phyloP scores from a whole-genome alignment of 768 basidiomycete genomes.

The Lactarius hatsudake region DNA sequence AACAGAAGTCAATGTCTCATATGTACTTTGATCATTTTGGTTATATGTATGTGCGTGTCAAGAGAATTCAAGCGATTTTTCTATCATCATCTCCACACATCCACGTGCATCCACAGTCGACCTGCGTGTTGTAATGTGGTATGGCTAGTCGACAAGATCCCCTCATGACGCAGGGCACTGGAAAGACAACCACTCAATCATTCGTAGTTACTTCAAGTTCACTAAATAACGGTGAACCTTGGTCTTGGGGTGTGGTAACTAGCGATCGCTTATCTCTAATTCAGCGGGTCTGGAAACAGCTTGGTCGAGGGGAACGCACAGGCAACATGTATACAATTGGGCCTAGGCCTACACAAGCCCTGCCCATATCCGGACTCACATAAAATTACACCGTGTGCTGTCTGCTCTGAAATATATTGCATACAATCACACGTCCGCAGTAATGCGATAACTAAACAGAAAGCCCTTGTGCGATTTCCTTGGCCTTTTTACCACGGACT shows the following conservation, averaged over 20 bases:
- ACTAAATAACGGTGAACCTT: background rate
- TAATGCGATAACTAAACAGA: background rate
- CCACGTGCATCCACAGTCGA: too few relatives aligned
- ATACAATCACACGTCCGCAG: conserved; percentile 3
- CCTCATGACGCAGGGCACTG: background rate
- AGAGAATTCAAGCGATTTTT: background rate
- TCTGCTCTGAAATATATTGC: background rate
- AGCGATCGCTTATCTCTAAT: background rate
- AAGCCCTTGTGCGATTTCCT: conserved; percentile 1
- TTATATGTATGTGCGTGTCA: background rate
- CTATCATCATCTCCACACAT: background rate
- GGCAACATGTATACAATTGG: background rate
- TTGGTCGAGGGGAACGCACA: background rate
- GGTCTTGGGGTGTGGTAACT: background rate
- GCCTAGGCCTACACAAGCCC: background rate
- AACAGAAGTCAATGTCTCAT: background rate
- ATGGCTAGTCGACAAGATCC: background rate
- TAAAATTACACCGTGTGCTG: background rate
- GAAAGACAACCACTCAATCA: background rate
- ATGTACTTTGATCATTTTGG: background rate
- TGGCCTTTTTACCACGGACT: conserved; percentile 65
- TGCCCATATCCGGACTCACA: background rate
- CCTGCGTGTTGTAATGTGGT: background rate
- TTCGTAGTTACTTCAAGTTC: background rate
- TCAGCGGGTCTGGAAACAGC: background rate